Percentiles rank a stretch among this genome's conserved stretches.
Conservation (phyloP, 148 eudicot species). For the Fagopyrum tataricum region DNA sequence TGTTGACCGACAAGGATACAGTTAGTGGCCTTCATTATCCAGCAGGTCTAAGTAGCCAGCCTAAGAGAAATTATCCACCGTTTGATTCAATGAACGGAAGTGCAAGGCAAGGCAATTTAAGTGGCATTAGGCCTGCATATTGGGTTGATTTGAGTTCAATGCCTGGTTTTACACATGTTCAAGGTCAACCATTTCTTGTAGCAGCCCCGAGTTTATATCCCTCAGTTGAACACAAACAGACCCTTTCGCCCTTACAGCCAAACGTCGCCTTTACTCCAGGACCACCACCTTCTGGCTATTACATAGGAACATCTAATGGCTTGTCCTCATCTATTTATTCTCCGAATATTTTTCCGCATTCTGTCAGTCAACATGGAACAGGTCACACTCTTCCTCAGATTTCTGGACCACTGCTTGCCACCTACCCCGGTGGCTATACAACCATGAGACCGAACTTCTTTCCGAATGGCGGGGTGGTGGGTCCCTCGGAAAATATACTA, state of each 20-base stretch:
- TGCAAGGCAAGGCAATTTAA: slow-evolving; percentile 10
- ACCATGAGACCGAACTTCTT: slow-evolving; percentile 21
- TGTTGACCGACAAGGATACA: slow-evolving; percentile 15
- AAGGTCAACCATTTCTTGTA: slow-evolving; percentile 26
- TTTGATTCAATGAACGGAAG: slow-evolving; percentile 12
- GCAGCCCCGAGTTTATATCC: slow-evolving; percentile 22
- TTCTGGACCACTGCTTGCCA: slow-evolving; percentile 18
- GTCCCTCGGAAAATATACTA: slow-evolving; percentile 18
- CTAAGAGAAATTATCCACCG: slow-evolving; percentile 11
- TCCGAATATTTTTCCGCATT: slow-evolving; percentile 18
- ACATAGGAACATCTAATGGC: slow-evolving; percentile 18
- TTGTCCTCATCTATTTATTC: slow-evolving; percentile 20
- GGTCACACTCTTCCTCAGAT: slow-evolving; percentile 23
- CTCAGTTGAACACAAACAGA: slow-evolving; percentile 27
- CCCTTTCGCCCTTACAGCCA: slow-evolving; percentile 32
- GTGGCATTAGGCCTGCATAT: slow-evolving; percentile 22
- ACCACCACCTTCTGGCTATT: slow-evolving; percentile 28
- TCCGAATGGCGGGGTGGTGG: slow-evolving; percentile 19
- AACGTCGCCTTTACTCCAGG: slow-evolving; percentile 19
- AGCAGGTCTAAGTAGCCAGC: slow-evolving; percentile 20
- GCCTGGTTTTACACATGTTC: slow-evolving; percentile 24
- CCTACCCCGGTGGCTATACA: slow-evolving; percentile 21
- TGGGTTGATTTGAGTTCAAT: slow-evolving; percentile 36
- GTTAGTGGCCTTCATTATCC: slow-evolving; percentile 12
- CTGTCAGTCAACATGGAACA: slow-evolving; percentile 20